A percentile compares a stretch with the other conserved stretches of the same genome.
Evolutionary conservation across 73 alveolate genomes (phyloP).

Genomic region (Loxodes magnus): DNA sequence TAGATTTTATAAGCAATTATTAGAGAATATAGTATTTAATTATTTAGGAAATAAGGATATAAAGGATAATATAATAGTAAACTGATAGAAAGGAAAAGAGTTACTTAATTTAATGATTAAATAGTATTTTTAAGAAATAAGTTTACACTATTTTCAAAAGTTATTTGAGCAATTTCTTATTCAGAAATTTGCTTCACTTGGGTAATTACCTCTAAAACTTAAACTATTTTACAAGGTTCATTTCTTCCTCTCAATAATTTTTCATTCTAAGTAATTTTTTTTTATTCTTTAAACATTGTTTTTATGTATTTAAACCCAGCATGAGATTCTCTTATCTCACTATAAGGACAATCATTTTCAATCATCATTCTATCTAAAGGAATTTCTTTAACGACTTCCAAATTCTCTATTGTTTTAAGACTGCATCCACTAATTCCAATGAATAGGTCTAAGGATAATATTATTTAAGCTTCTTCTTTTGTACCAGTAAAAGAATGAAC

Average conservation of each 20-base stretch:
- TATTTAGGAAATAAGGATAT: too few species aligned
- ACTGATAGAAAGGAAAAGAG: too few species aligned
- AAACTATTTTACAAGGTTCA: conserved; percentile 92
- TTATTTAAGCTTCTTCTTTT: conserved; percentile 62
- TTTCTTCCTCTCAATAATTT: conserved; percentile 83
- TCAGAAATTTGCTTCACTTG: too few species aligned
- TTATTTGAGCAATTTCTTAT: too few species aligned
- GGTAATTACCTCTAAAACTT: too few species aligned
- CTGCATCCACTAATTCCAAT: conserved; percentile 95
- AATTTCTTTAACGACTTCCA: conserved; percentile 74
- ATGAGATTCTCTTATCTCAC: conserved; percentile 88
- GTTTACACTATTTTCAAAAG: too few species aligned
- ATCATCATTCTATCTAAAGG: conserved; percentile 85
- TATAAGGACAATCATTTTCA: conserved; percentile 96
- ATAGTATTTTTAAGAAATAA: too few species aligned
- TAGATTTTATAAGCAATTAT: too few species aligned
- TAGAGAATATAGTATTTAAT: too few species aligned
- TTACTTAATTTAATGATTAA: too few species aligned
- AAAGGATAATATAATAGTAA: too few species aligned
- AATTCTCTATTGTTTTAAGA: conserved; percentile 76
- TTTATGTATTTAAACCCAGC: conserved; percentile 73
- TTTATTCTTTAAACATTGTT: conserved; percentile 60
- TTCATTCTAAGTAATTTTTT: conserved; percentile 78
- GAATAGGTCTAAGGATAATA: conserved; percentile 70
- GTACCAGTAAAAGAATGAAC: conserved; percentile 95